A percentile compares a stretch with the other conserved stretches of the same genome.
Conservation (phyloP, 176 grass and related monocot genomes). For the Puya raimondii region DNA sequence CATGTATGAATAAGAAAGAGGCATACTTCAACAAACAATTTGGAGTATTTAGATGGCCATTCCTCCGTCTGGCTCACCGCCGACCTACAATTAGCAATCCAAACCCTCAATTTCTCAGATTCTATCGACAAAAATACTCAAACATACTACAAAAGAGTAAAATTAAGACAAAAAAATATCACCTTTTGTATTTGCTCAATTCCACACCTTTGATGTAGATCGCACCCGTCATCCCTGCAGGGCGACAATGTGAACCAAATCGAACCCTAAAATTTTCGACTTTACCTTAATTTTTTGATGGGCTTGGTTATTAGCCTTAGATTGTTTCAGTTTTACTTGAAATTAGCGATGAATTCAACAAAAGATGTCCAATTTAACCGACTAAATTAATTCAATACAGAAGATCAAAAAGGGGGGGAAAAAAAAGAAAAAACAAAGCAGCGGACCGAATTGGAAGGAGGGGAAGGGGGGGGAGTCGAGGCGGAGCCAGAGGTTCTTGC, state of each 20-base stretch:
- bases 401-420: no score
- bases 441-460: conserved; percentile 52
- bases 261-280: no score
- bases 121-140: not conserved
- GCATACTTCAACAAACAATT: conserved; percentile 69
- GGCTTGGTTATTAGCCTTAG: no score
- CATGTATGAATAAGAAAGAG: not conserved
- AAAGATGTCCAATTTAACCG: no score
- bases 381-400: no score
- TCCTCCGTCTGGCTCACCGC: conserved; percentile 60
- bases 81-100: conserved; percentile 32
- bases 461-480: conserved; percentile 40
- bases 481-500: conserved; percentile 52
- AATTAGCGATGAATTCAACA: no score
- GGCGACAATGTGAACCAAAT: no score
- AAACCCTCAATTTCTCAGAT: no score
- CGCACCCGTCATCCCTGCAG: conserved; percentile 65
- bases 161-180: not conserved
- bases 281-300: no score
- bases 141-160: not conserved
- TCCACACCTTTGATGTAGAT: conserved; percentile 78
- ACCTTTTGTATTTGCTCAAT: conserved; percentile 81
- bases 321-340: no score
- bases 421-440: not conserved
- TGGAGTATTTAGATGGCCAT: conserved; percentile 94